A percentile compares a stretch with the other conserved stretches of the same genome.
Evolutionary conservation across 78 protist species (phyloP).

Genomic region (Dictyostelium purpureum): DNA sequence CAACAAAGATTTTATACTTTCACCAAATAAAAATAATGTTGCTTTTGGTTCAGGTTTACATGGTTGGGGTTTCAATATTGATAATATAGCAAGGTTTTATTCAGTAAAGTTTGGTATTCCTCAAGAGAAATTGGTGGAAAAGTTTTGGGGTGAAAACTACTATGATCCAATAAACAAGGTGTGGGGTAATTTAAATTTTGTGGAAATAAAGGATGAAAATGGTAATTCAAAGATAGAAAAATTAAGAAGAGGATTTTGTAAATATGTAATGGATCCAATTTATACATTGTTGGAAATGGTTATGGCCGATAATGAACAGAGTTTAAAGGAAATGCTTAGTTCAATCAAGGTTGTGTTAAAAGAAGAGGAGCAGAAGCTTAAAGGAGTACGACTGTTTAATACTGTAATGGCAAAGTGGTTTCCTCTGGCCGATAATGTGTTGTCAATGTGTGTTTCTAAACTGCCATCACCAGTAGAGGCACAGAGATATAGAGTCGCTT

Average conservation of each 20-base stretch:
- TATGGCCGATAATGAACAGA: not conserved
- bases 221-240: not conserved
- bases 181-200: constrained; percentile 8
- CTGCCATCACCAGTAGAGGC: constrained; percentile 91
- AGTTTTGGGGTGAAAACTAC: constrained; percentile 88
- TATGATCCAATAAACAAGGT: constrained; percentile 75
- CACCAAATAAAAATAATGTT: constrained; percentile 83
- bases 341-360: constrained; percentile 29
- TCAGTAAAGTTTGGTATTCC: constrained; percentile 67
- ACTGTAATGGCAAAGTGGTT: constrained; percentile 54
- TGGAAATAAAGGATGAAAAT: not conserved
- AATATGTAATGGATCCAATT: constrained; percentile 84
- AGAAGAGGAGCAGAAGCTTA: constrained; percentile 10
- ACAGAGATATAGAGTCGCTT: constrained; percentile 95
- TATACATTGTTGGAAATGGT: not conserved
- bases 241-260: constrained; percentile 70
- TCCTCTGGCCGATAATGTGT: constrained; percentile 66
- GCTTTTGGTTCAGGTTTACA: constrained; percentile 88
- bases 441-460: constrained; percentile 69
- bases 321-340: not conserved
- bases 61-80: constrained; percentile 91
- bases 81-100: constrained; percentile 57
- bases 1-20: constrained; percentile 90
- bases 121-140: not conserved
- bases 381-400: constrained; percentile 23